Evolutionary conservation across 306 rosid genomes (phyloP), one percentile per base, ranked within the genome.

Genomic region (Abrus precatorius): DNA sequence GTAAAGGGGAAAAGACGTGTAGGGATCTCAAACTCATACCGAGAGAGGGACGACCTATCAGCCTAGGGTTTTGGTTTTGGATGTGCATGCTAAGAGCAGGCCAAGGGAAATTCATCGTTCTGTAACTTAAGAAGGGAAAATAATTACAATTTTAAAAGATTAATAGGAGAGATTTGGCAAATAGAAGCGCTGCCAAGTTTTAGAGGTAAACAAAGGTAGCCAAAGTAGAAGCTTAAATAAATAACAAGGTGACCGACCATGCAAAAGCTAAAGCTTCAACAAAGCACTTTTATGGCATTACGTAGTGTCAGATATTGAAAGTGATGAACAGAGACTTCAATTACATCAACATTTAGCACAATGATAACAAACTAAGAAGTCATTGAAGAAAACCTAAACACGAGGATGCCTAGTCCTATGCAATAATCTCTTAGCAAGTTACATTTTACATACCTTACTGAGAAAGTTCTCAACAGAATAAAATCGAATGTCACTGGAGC

Each of bases 391-490:
- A 80, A 60, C 78, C 65, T 11, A 81, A 59, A 55, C 53, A 55
- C 0, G 12, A 54, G 2, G 6, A 27, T 20, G 5, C 45, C 44
- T 32, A 81, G 13, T 30, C 20, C 48, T 48, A 75, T 7, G 2
- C 48, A 55, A 41, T 28, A 60, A 55, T 27, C 30, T 0, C 34
- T 0, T 9, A 44, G 27, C 55, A 65, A 77, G 34, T 4, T 40
- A 41, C 5, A 4, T 61, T 29, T 27, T 4, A 11, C 1, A 27
- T 63, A 92, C 98, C 97, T 88, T 84, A 27, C 79, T 69, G 60
- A 88, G 80, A 81, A 91, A 84, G 67, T 69, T 86, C 12, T 62
- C 53, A 1, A 92, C 89, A 0, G 86, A 75, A 87, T 85, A 95
- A 82, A 95, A 83, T 67, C 34, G 74, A 71, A 92, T 75, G 28